Conservation (phyloP, 169 alveolate genomes). For the Cyclospora cayetanensis region DNA sequence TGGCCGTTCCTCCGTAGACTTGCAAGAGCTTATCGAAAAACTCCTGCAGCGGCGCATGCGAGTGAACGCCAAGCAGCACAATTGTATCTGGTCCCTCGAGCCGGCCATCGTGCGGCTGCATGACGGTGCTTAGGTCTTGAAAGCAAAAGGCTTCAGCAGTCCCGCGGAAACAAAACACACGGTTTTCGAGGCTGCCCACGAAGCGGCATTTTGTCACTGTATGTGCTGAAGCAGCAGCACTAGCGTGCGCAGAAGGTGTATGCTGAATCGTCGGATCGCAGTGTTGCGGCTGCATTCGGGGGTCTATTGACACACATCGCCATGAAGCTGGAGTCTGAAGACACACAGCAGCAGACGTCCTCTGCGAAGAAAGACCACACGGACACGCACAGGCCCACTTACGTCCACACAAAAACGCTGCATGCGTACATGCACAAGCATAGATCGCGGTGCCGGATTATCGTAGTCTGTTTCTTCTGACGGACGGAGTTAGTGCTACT, state of each 20-base stretch:
- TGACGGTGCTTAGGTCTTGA: background rate
- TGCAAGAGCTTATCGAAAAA: slow-evolving; percentile 31
- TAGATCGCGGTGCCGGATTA: too few species aligned
- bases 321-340: slow-evolving; percentile 20
- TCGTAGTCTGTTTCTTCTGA: too few species aligned
- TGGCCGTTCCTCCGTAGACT: background rate
- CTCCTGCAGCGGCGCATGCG: slow-evolving; percentile 53
- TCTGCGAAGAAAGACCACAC: background rate
- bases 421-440: too few species aligned
- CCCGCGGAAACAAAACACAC: background rate
- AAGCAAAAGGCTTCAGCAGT: background rate
- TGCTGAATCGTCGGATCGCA: background rate
- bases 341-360: slow-evolving; percentile 46
- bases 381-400: background rate
- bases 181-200: background rate
- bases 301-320: slow-evolving; percentile 5
- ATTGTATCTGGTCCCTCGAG: background rate
- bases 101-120: background rate
- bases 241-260: background rate
- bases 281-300: slow-evolving; percentile 12
- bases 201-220: too few species aligned
- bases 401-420: too few species aligned
- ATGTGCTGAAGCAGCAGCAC: background rate
- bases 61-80: slow-evolving; percentile 40
- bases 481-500: too few species aligned